Evolutionary conservation across 2,329 filamentous ascomycete species (phyloP).

Genomic region (Trichoderma aggressivum): DNA sequence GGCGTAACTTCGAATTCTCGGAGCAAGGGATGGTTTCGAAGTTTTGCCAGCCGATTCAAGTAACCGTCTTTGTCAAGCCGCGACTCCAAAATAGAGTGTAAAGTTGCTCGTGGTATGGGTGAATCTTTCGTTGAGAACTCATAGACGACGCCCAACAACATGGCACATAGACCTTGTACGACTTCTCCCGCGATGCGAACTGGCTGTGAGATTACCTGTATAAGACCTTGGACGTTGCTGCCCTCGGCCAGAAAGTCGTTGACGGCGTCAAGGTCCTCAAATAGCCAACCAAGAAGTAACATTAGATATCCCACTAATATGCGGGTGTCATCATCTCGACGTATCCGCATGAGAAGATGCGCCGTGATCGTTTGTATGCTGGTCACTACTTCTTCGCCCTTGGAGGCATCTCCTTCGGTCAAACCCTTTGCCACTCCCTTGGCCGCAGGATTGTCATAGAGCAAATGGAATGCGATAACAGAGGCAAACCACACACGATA

Average conservation of each 20-base stretch:
- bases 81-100: slow-evolving; percentile 74
- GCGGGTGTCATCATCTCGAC: slow-evolving; percentile 72
- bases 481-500: slow-evolving; percentile 90
- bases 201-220: slow-evolving; percentile 67
- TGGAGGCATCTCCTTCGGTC: slow-evolving; percentile 82
- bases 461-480: slow-evolving; percentile 78
- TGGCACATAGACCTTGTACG: slow-evolving; percentile 77
- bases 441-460: slow-evolving; percentile 75
- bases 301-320: slow-evolving; percentile 84
- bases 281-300: slow-evolving; percentile 84
- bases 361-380: slow-evolving; percentile 85
- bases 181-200: slow-evolving; percentile 57
- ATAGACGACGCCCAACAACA: slow-evolving; percentile 83
- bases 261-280: slow-evolving; percentile 85
- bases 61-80: slow-evolving; percentile 84
- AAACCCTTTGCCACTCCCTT: slow-evolving; percentile 78
- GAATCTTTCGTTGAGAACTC: slow-evolving; percentile 98
- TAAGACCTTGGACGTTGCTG: slow-evolving; percentile 82
- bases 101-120: slow-evolving; percentile 73
- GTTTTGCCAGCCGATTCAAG: slow-evolving; percentile 71
- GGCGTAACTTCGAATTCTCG: slow-evolving; percentile 87
- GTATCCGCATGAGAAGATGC: slow-evolving; percentile 77
- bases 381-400: slow-evolving; percentile 91
- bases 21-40: slow-evolving; percentile 74
- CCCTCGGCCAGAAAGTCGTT: slow-evolving; percentile 92